Percentiles rank a stretch among this genome's conserved stretches.
Evolutionary conservation across 805 yeast genomes (phyloP).

Genomic region (Lipomyces lipofer): DNA sequence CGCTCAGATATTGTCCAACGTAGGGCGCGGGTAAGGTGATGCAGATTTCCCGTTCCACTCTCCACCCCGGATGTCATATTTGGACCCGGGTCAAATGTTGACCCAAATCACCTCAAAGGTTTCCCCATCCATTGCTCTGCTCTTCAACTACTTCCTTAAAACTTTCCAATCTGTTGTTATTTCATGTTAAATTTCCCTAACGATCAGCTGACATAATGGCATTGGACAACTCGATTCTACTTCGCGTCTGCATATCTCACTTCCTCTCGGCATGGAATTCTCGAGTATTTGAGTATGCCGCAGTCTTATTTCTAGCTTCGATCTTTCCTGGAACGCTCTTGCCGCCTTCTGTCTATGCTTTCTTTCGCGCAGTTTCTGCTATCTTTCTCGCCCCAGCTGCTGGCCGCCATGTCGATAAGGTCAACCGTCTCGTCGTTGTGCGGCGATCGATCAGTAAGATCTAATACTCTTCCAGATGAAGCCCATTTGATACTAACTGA

Average conservation of each 20-base stretch:
- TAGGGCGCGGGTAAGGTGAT: too few species aligned
- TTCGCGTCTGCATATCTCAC: slow-evolving; percentile 38
- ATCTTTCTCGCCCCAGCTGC: slow-evolving; percentile 37
- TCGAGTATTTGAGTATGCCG: slow-evolving; percentile 45
- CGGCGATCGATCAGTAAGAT: slow-evolving; percentile 39
- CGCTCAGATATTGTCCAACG: too few species aligned
- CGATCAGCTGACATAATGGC: too few species aligned
- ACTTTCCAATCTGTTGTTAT: too few species aligned
- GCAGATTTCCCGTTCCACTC: too few species aligned
- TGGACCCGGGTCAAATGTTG: too few species aligned
- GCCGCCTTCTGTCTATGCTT: slow-evolving; percentile 43
- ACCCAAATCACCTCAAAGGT: too few species aligned
- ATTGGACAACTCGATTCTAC: slow-evolving; percentile 3
- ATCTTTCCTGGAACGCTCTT: slow-evolving; percentile 41
- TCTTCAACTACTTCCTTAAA: background rate
- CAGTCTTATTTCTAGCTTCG: slow-evolving; percentile 41
- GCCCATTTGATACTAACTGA: background rate
- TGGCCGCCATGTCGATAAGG: slow-evolving; percentile 39
- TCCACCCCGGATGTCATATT: too few species aligned
- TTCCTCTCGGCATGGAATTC: slow-evolving; percentile 45
- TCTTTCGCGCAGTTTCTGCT: slow-evolving; percentile 38
- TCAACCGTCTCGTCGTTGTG: slow-evolving; percentile 39
- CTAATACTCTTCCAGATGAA: background rate
- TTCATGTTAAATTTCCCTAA: too few species aligned
- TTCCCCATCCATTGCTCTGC: too few species aligned